A percentile compares a stretch with the other conserved stretches of the same genome.
Conservation (phyloP, 768 basidiomycete species). For the Tremella yokohamensis region DNA sequence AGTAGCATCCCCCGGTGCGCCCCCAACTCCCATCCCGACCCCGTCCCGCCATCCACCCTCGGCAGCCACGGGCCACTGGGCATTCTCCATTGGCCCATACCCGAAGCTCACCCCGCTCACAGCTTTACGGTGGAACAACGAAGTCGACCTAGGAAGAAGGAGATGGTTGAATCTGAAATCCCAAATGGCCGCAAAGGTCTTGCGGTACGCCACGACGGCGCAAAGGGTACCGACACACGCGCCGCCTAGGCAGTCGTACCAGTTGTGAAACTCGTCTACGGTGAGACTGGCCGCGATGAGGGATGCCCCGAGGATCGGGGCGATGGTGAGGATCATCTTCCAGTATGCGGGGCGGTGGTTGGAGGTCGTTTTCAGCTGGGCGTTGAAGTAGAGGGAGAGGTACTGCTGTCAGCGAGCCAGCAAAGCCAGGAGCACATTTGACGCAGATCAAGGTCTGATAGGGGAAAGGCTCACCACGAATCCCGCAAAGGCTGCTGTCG, state of each 20-base stretch:
- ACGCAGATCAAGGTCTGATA: background rate
- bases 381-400: constrained; percentile 33
- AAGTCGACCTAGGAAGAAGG: constrained; percentile 55
- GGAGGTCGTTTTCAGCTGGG: constrained; percentile 57
- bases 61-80: constrained; percentile 32
- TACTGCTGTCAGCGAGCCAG: constrained; percentile 11
- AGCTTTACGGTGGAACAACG: constrained; percentile 38
- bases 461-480: constrained; percentile 48
- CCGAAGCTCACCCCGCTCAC: constrained; percentile 14
- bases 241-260: constrained; percentile 60
- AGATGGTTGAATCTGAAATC: constrained; percentile 64
- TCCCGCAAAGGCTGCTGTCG: constrained; percentile 61
- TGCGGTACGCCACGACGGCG: constrained; percentile 58
- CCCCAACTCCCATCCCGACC: constrained; percentile 10
- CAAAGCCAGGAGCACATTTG: background rate
- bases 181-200: constrained; percentile 59
- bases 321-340: constrained; percentile 63
- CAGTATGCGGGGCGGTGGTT: constrained; percentile 64
- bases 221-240: constrained; percentile 57
- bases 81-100: constrained; percentile 33
- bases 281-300: constrained; percentile 61
- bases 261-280: constrained; percentile 61
- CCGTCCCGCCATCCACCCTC: constrained; percentile 35
- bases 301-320: constrained; percentile 59
- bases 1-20: constrained; percentile 36